Conservation (phyloP, 495 filamentous ascomycete genomes). For the Aspergillus kassunensis region DNA sequence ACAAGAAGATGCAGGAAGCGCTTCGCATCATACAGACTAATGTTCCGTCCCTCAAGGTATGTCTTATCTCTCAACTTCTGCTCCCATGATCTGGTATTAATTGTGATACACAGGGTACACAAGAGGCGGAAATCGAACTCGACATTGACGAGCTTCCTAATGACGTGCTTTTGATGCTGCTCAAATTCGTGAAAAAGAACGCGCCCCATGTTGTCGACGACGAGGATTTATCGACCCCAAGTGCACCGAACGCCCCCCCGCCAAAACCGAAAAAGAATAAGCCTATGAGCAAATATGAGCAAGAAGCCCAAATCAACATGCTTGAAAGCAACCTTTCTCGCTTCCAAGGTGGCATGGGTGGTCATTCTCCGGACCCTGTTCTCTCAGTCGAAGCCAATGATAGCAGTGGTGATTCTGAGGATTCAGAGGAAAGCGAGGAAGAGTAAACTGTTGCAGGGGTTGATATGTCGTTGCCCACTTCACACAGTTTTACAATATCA, state of each 20-base stretch:
- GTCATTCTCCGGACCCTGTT: slow-evolving; percentile 38
- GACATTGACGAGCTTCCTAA: slow-evolving; percentile 83
- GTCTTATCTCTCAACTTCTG: slow-evolving; percentile 4
- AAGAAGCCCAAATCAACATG: slow-evolving; percentile 81
- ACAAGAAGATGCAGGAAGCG: slow-evolving; percentile 68
- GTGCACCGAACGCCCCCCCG: slow-evolving; percentile 44
- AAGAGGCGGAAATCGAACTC: slow-evolving; percentile 83
- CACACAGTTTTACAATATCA: background rate
- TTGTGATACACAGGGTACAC: slow-evolving; percentile 47
- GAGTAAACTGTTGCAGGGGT: slow-evolving; percentile 33
- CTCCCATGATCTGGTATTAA: slow-evolving; percentile 17
- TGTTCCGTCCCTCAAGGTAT: slow-evolving; percentile 69
- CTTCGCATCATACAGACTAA: slow-evolving; percentile 89
- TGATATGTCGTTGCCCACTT: background rate
- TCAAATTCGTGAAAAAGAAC: slow-evolving; percentile 68
- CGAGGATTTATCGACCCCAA: slow-evolving; percentile 35
- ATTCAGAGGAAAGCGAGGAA: slow-evolving; percentile 54
- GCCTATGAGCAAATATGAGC: slow-evolving; percentile 93
- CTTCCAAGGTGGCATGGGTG: slow-evolving; percentile 39
- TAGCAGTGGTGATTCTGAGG: slow-evolving; percentile 48
- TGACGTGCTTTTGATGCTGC: slow-evolving; percentile 68
- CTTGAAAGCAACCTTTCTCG: slow-evolving; percentile 57
- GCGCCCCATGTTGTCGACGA: slow-evolving; percentile 53
- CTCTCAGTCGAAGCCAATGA: slow-evolving; percentile 46
- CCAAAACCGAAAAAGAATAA: slow-evolving; percentile 94